Evolutionary conservation across 495 filamentous ascomycete species (phyloP).

Genomic region (Penicillium salamii): DNA sequence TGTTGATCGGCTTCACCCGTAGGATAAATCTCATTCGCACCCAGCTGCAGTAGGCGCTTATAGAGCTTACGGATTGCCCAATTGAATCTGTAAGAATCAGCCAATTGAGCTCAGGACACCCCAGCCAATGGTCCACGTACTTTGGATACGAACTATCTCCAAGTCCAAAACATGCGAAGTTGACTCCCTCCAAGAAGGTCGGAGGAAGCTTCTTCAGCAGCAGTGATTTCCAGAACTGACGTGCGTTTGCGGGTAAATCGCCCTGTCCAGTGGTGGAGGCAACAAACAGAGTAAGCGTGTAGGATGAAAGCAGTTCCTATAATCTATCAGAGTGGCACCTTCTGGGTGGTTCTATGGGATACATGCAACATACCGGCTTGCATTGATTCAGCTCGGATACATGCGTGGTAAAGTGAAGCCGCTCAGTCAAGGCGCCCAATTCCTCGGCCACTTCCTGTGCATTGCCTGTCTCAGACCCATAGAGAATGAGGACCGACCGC

Average conservation of each 20-base stretch:
- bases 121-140: constrained; percentile 39
- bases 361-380: constrained; percentile 63
- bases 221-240: constrained; percentile 80
- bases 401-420: constrained; percentile 71
- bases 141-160: constrained; percentile 93
- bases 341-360: background rate
- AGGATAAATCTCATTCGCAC: constrained; percentile 72
- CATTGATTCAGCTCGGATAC: constrained; percentile 75
- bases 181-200: constrained; percentile 61
- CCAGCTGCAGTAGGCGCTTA: constrained; percentile 81
- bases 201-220: constrained; percentile 71
- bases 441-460: constrained; percentile 86
- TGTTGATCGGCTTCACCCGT: constrained; percentile 89
- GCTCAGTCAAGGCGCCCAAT: constrained; percentile 65
- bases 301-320: constrained; percentile 46
- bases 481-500: constrained; percentile 74
- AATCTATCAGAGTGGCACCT: constrained; percentile 2
- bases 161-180: constrained; percentile 83
- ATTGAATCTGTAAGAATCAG: constrained; percentile 67
- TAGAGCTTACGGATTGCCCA: constrained; percentile 86
- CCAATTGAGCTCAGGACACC: background rate
- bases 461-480: constrained; percentile 94
- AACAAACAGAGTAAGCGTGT: constrained; percentile 70
- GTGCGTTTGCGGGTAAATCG: constrained; percentile 78
- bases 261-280: constrained; percentile 94